A percentile compares a stretch with the other conserved stretches of the same genome.
phyloP scores from a whole-genome alignment of 2,329 filamentous ascomycete genomes.

The Dothistroma septosporum region DNA sequence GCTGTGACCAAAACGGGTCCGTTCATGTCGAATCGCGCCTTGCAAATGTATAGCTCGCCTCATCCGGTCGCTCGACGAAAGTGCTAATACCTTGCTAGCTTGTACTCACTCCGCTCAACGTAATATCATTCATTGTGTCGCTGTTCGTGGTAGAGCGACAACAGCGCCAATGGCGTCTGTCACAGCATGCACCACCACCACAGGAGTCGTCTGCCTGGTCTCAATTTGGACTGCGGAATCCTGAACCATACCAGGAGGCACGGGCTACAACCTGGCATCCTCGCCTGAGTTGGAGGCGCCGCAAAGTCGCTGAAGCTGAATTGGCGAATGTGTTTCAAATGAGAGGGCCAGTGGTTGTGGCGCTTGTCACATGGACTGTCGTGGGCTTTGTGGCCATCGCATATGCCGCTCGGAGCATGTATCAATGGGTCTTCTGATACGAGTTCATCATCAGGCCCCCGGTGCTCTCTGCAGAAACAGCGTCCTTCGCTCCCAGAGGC shows the following conservation, averaged over 20 bases:
- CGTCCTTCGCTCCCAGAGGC: background rate
- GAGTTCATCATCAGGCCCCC: background rate
- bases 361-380: constrained; percentile 41
- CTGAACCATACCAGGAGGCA: constrained; percentile 45
- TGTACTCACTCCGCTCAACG: constrained; percentile 60
- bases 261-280: constrained; percentile 31
- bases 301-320: constrained; percentile 60
- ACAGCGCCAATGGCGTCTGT: constrained; percentile 49
- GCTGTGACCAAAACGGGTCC: constrained; percentile 9
- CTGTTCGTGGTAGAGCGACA: constrained; percentile 59
- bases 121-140: constrained; percentile 62
- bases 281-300: constrained; percentile 34
- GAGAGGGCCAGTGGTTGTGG: constrained; percentile 51
- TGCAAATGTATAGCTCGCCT: constrained; percentile 21
- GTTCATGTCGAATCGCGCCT: constrained; percentile 17
- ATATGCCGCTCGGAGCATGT: constrained; percentile 23
- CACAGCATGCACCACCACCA: constrained; percentile 35
- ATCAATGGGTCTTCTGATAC: constrained; percentile 17
- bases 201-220: constrained; percentile 33
- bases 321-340: constrained; percentile 61
- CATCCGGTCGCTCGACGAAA: constrained; percentile 3
- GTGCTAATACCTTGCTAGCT: constrained; percentile 23
- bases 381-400: constrained; percentile 20
- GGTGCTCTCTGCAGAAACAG: background rate
- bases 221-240: constrained; percentile 35